A percentile compares a stretch with the other conserved stretches of the same genome.
Conservation (phyloP, 345 rosid genomes). For the Eucalyptus cloeziana region DNA sequence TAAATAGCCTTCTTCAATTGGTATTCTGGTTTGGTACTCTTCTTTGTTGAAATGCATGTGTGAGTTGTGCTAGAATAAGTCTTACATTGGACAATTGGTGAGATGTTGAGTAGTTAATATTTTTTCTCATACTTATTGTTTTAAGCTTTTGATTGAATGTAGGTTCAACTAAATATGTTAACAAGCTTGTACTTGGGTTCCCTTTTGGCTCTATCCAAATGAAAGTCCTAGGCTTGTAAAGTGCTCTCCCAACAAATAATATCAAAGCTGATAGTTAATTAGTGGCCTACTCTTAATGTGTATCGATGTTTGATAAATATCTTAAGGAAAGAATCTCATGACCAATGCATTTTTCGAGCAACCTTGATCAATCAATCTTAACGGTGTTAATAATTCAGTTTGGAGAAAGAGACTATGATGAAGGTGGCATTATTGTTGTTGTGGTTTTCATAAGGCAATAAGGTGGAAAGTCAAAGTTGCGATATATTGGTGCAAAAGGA, state of each 20-base stretch:
- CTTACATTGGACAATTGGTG: neutral
- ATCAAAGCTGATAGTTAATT: no score
- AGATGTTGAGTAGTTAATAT: neutral
- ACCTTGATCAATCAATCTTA: neutral
- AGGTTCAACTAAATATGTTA: neutral
- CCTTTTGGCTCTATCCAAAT: no score
- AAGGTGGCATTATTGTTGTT: neutral
- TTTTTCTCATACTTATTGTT: neutral
- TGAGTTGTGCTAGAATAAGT: neutral
- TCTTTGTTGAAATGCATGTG: neutral
- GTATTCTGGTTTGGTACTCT: neutral
- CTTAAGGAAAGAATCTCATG: no score
- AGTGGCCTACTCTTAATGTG: no score
- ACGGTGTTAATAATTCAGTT: neutral
- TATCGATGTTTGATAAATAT: no score
- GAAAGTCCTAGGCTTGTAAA: no score
- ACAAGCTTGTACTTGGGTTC: no score
- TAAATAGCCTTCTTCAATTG: no score
- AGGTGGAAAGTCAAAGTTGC: neutral
- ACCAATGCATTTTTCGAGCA: neutral
- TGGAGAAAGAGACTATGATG: neutral
- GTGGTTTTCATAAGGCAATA: neutral
- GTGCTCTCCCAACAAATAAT: no score
- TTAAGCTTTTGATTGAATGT: neutral
- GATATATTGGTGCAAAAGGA: neutral